Evolutionary conservation across 805 yeast genomes (phyloP), one percentile per base, ranked within the genome.

Genomic region (Diddensiella caesifluorescens): DNA sequence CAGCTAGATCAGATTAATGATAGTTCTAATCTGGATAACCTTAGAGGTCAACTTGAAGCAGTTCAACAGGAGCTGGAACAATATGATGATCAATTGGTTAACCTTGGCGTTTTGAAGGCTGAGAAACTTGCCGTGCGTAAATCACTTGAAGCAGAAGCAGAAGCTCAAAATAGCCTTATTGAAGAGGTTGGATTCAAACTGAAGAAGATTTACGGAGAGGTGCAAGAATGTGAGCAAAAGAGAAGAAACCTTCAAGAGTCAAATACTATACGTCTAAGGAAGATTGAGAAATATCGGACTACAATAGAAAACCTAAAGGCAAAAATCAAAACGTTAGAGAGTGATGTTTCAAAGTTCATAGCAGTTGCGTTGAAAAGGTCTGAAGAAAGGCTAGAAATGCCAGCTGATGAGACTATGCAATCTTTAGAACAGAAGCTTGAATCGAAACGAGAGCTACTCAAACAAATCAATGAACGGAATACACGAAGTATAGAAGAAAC

Each of bases 351-450:
- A 5, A 22, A 23, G 4, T 20, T 35, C 15, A 10, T 16, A 12
- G 21, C 10, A 10, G 38, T 18, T 5, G 38, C 38, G 5, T n/a
- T 9, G 16, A 20, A 26, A 18, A 19, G 19, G 10, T 12, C 23
- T 15, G 21, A n/a, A 16, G 46, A 42, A 32, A 37, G 43, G 6
- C n/a, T 39, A 16, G 31, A 15, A 4, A 4, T 42, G 10, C 20
- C 19, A 4, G 16, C 19, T n/a, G 26, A 27, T 20, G 41, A 42
- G 18, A 37, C 36, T 10, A 34, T 20, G 10, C 28, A 30, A 5
- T 5, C 12, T 4, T 15, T 33, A 9, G 22, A 39, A 22, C 20
- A 37, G 18, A 13, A 33, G 30, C 12, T 27, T 6, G 22, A 39
- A 7, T 25, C 38, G 39, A 35, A 39, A 9, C 38, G 31, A 7